Base-by-base conservation (phyloP, 129 eudicot genomes). In the Smallanthus sonchifolius region DNA sequence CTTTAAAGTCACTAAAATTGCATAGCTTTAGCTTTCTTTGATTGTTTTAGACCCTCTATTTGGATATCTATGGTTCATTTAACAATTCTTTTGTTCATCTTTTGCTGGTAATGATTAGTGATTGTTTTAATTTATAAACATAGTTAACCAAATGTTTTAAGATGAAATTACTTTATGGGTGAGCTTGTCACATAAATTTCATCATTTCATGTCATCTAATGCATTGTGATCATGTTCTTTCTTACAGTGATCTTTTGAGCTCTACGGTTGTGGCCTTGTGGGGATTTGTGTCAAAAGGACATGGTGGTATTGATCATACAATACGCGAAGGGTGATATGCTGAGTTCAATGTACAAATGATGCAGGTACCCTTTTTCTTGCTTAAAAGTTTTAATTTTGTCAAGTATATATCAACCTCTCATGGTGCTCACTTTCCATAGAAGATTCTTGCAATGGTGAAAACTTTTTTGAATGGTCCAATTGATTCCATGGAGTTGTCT, bases 391-490 rank as follows among this genome's bases (percentile, higher is more conserved):
- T 56, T 4, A 56, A 55, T 17, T 10, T 47, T 65, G 15, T 17
- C 51, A 4, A 40, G 75, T 43, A 9, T 45, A 45, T 34, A 51
- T 75, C 28, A 44, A 20, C 69, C 63, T 56, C 40, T 69, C 57
- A 54, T 79, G 84, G 72, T 71, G 57, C 82, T 72, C 82, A 45
- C 40, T 76, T 74, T 70, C 67, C 14, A 54, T 55, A 44, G 71
- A 48, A 73, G 67, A 69, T 74, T 75, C 75, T 32, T 73, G 76
- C 56, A 67, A 68, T 54, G 51, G 78, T 64, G 73, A 81, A 66
- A 62, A 44, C 70, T 70, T 59, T 19, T 59, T 70, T 54, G 51
- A 20, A 71, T 48, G 82, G 88, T 76, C 78, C 75, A 38, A 42
- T 14, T 39, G 28, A 82, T 76, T 43, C 64, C 37, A 52, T 57